Evolutionary conservation across 768 basidiomycete species (phyloP).

Genomic region (Suillus sp.): DNA sequence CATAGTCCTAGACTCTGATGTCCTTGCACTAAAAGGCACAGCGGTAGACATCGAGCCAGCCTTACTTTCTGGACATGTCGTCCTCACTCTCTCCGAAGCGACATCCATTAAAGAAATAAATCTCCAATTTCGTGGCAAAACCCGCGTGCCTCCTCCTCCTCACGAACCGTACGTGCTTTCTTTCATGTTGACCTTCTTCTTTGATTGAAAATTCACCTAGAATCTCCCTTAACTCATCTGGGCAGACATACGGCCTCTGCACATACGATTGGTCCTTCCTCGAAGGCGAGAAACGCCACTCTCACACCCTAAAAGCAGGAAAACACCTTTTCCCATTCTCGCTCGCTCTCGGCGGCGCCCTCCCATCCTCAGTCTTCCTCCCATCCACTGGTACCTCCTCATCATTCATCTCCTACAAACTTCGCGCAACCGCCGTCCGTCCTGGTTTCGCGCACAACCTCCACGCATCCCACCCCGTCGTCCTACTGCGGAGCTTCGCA

Average conservation of each 20-base stretch:
- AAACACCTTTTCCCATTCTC: conserved; percentile 92
- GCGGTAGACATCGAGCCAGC: conserved; percentile 85
- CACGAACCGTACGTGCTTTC: conserved; percentile 57
- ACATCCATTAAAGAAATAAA: conserved; percentile 85
- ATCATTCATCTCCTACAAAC: conserved; percentile 82
- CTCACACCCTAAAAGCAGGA: conserved; percentile 94
- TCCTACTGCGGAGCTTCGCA: conserved; percentile 72
- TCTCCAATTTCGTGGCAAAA: conserved; percentile 84
- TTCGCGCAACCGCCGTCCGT: conserved; percentile 82
- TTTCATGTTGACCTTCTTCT: conserved; percentile 14
- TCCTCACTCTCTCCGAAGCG: conserved; percentile 76
- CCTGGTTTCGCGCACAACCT: conserved; percentile 74
- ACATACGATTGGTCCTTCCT: conserved; percentile 93
- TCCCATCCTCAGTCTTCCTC: conserved; percentile 70
- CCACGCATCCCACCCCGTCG: conserved; percentile 59
- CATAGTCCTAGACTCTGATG: conserved; percentile 72
- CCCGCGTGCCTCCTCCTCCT: conserved; percentile 60
- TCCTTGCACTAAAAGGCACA: conserved; percentile 72
- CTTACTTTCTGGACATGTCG: conserved; percentile 77
- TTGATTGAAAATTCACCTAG: conserved; percentile 12
- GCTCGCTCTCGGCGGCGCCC: conserved; percentile 78
- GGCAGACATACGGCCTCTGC: conserved; percentile 64
- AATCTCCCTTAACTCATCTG: conserved; percentile 30
- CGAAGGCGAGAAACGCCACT: conserved; percentile 74
- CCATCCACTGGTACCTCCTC: conserved; percentile 52